These are phyloP conservation scores for Keithomyces neogunnii DNA, from an alignment of 2,329 filamentous ascomycete genomes.

Conservation along the genomic window DNA sequence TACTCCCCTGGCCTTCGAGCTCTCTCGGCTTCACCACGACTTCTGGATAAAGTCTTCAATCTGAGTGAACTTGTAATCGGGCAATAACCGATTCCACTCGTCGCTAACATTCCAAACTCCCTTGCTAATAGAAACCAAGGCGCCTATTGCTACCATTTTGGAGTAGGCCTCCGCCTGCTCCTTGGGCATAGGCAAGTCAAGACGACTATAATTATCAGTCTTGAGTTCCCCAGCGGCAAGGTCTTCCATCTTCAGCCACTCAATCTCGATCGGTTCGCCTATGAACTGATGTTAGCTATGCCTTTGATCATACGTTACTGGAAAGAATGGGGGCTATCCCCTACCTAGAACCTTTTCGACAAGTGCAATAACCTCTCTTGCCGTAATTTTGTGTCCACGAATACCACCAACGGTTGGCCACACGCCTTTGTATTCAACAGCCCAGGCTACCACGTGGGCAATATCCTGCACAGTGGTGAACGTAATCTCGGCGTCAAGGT, in stretches of 20 bases:
- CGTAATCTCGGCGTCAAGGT: conserved; percentile 30
- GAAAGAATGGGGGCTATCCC: too few species aligned
- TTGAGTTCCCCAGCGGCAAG: conserved; percentile 10
- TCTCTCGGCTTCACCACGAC: not conserved
- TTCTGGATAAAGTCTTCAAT: not conserved
- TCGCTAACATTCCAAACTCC: conserved; percentile 30
- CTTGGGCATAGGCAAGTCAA: conserved; percentile 10
- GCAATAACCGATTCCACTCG: conserved; percentile 36
- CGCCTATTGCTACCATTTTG: conserved; percentile 21
- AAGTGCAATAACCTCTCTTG: conserved; percentile 27
- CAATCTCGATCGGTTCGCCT: conserved; percentile 10
- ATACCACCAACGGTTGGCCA: conserved; percentile 36
- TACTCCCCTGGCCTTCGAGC: too few species aligned
- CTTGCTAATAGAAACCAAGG: conserved; percentile 24
- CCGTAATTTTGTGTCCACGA: conserved; percentile 23
- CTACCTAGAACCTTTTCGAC: conserved; percentile 31
- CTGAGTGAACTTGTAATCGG: conserved; percentile 32
- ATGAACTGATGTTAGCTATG: too few species aligned
- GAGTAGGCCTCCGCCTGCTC: conserved; percentile 14
- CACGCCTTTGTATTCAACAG: conserved; percentile 31
- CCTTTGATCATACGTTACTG: too few species aligned
- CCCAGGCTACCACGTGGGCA: conserved; percentile 26
- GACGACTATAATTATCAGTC: conserved; percentile 15
- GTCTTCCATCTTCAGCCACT: conserved; percentile 11
- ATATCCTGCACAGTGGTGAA: conserved; percentile 35